phyloP scores from a whole-genome alignment of 1,284 basidiomycete genomes.

The Ganoderma lucidum region DNA sequence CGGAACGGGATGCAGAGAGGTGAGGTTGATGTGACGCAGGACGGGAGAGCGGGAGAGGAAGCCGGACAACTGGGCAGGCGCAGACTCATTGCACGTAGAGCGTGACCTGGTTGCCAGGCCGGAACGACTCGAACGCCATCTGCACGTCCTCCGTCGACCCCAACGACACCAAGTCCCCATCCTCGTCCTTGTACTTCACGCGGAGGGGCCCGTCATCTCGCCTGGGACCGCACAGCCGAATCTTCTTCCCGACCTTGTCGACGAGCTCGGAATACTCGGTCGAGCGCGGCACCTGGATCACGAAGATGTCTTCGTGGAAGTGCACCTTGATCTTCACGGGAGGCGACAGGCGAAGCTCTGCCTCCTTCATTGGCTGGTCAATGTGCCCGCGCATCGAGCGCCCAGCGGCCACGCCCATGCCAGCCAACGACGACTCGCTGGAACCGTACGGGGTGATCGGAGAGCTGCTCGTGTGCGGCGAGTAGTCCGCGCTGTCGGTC shows the following conservation, averaged over 20 bases:
- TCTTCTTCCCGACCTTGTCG: constrained; percentile 92
- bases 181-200: constrained; percentile 91
- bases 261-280: constrained; percentile 86
- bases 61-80: background rate
- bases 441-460: constrained; percentile 88
- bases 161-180: constrained; percentile 88
- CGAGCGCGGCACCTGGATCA: constrained; percentile 84
- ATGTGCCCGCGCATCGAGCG: constrained; percentile 62
- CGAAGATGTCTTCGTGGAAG: constrained; percentile 91
- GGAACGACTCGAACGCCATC: constrained; percentile 86
- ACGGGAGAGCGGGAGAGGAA: constrained; percentile 14
- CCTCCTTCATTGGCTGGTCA: constrained; percentile 52
- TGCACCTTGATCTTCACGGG: constrained; percentile 89
- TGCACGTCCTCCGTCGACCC: constrained; percentile 90
- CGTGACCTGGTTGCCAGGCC: constrained; percentile 77
- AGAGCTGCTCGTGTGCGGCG: constrained; percentile 80
- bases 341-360: constrained; percentile 40
- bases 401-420: constrained; percentile 54
- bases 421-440: constrained; percentile 77
- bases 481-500: constrained; percentile 82
- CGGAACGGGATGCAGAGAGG: constrained; percentile 22
- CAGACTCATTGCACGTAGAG: constrained; percentile 71
- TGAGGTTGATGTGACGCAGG: constrained; percentile 28
- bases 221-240: constrained; percentile 84
- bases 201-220: constrained; percentile 79